Evolutionary conservation across 805 yeast species (phyloP).

Genomic region (Metschnikowia arizonensis): DNA sequence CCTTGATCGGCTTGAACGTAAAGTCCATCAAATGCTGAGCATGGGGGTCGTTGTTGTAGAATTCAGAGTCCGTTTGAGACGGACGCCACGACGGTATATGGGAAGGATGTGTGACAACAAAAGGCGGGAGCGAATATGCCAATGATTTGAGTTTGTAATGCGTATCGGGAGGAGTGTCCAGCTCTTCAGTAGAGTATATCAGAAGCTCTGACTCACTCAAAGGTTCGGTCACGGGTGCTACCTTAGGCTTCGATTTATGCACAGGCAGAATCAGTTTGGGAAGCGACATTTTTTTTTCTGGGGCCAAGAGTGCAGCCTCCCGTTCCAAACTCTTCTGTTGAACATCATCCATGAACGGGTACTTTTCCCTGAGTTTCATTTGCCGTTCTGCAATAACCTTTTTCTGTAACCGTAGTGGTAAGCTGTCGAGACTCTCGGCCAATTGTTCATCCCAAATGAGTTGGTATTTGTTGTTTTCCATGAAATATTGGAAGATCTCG

Average conservation of each 20-base stretch:
- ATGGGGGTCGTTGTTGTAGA: conserved; percentile 15
- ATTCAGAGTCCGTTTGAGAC: conserved; percentile 18
- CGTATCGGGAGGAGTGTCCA: conserved; percentile 11
- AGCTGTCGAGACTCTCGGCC: conserved; percentile 20
- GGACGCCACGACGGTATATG: conserved; percentile 43
- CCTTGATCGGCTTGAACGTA: conserved; percentile 3
- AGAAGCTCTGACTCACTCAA: neutral
- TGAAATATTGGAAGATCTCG: conserved; percentile 30
- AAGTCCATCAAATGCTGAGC: conserved; percentile 23
- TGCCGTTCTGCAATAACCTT: conserved; percentile 35
- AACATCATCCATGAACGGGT: conserved; percentile 34
- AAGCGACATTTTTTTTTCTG: neutral
- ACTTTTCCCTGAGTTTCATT: conserved; percentile 26
- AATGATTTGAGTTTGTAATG: conserved; percentile 28
- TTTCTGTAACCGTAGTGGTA: conserved; percentile 40
- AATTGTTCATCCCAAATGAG: conserved; percentile 33
- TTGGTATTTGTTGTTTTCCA: conserved; percentile 24
- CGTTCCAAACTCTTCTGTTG: conserved; percentile 20
- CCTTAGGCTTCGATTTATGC: neutral
- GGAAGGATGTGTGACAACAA: conserved; percentile 41
- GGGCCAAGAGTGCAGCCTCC: conserved; percentile 16
- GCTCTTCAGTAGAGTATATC: neutral
- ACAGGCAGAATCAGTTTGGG: neutral
- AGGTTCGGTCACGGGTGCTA: neutral
- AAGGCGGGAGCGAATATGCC: conserved; percentile 32